Evolutionary conservation across 441 rosid species (phyloP).

Genomic region (Pelargonium cotyledonis): DNA sequence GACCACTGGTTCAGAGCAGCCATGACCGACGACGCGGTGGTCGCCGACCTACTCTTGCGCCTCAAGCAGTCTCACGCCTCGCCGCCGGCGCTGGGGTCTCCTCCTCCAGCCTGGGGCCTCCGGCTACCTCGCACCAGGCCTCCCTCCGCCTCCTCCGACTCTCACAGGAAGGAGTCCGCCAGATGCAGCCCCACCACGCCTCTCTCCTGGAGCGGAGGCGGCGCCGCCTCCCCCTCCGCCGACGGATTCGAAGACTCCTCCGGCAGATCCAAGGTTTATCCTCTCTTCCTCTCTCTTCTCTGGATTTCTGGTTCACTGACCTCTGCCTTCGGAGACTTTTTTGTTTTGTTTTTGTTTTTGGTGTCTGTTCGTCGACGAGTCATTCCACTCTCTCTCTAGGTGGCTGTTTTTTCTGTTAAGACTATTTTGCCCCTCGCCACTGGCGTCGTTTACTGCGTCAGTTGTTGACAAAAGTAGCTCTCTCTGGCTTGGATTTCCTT

Average conservation of each 20-base stretch:
- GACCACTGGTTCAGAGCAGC: conserved; percentile 81
- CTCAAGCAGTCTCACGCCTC: conserved; percentile 48
- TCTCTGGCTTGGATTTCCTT: background rate
- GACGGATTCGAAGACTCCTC: conserved; percentile 53
- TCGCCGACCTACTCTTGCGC: conserved; percentile 63
- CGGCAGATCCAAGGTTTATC: conserved; percentile 73
- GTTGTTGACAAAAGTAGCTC: background rate
- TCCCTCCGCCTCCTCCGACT: conserved; percentile 8
- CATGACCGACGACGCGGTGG: conserved; percentile 65
- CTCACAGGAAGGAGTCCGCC: conserved; percentile 36
- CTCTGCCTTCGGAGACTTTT: conserved; percentile 1
- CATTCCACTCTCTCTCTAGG: conserved; percentile 4
- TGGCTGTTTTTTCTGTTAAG: background rate
- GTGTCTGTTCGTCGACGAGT: conserved; percentile 21
- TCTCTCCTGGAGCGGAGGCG: conserved; percentile 82
- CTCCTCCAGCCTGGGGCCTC: conserved; percentile 58
- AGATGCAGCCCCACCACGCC: conserved; percentile 89
- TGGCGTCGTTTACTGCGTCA: background rate
- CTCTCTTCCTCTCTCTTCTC: conserved; percentile 3
- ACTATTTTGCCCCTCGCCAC: conserved; percentile 9
- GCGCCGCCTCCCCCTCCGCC: conserved; percentile 43
- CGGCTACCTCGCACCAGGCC: conserved; percentile 60
- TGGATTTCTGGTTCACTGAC: conserved; percentile 1
- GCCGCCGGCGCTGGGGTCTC: conserved; percentile 17
- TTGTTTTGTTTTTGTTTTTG: background rate